These are phyloP conservation scores for Solanum pimpinellifolium DNA, from an alignment of 257 asterid genomes.

Conservation along the genomic window DNA sequence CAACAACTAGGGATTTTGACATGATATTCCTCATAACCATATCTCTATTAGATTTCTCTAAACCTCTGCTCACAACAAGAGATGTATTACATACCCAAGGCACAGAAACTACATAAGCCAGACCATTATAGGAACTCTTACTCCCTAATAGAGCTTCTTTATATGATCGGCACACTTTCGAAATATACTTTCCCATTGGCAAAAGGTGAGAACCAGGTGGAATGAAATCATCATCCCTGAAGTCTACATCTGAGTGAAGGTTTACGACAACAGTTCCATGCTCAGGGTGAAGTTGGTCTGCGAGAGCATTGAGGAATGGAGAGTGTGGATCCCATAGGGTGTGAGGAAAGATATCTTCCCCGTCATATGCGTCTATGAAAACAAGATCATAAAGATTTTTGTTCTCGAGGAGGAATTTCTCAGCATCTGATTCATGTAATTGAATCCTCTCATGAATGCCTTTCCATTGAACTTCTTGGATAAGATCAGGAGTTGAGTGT, in stretches of 20 bases:
- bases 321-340: constrained; percentile 54
- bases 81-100: constrained; percentile 82
- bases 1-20: constrained; percentile 42
- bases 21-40: constrained; percentile 27
- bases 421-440: constrained; percentile 57
- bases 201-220: constrained; percentile 1
- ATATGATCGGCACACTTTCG: constrained; percentile 36
- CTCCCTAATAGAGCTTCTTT: constrained; percentile 36
- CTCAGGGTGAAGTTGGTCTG: constrained; percentile 50
- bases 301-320: constrained; percentile 48
- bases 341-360: constrained; percentile 69
- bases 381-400: constrained; percentile 48
- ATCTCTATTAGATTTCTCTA: constrained; percentile 14
- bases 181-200: constrained; percentile 45
- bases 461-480: constrained; percentile 52
- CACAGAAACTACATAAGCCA: constrained; percentile 51
- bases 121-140: constrained; percentile 14
- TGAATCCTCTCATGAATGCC: constrained; percentile 70
- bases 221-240: constrained; percentile 3
- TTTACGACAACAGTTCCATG: constrained; percentile 83
- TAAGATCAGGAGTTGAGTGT: constrained; percentile 18
- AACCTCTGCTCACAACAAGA: constrained; percentile 61
- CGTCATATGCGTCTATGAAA: constrained; percentile 81
- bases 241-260: constrained; percentile 56
- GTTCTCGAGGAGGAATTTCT: constrained; percentile 48